Evolutionary conservation across 306 rosid genomes (phyloP).

Genomic region (Malus fusca): DNA sequence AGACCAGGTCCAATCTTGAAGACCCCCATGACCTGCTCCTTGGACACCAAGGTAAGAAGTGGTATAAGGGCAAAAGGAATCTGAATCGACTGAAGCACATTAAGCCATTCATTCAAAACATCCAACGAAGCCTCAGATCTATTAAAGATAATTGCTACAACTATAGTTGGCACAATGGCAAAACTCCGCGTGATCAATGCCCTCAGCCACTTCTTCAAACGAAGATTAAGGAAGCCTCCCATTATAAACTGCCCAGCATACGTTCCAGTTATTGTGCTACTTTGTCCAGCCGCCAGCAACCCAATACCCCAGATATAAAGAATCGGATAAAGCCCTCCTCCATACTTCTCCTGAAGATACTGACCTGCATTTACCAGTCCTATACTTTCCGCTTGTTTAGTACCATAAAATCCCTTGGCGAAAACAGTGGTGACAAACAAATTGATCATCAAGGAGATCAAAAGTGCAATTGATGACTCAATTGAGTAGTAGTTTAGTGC

Average conservation of each 20-base stretch:
- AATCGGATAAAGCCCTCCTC: conserved; percentile 73
- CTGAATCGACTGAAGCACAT: conserved; percentile 86
- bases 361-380: conserved; percentile 88
- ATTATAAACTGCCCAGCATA: conserved; percentile 91
- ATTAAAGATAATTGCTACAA: conserved; percentile 66
- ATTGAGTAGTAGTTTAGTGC: conserved; percentile 80
- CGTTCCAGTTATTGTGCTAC: conserved; percentile 87
- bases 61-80: conserved; percentile 91
- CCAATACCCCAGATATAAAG: conserved; percentile 91
- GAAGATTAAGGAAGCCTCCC: conserved; percentile 93
- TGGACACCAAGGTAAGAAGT: conserved; percentile 74
- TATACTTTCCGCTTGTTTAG: conserved; percentile 53
- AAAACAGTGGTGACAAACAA: conserved; percentile 75
- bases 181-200: conserved; percentile 80
- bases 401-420: conserved; percentile 71
- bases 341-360: conserved; percentile 73
- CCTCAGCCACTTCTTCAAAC: conserved; percentile 84
- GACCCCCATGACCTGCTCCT: conserved; percentile 79
- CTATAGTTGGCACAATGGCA: conserved; percentile 77
- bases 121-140: conserved; percentile 71
- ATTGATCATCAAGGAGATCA: conserved; percentile 65
- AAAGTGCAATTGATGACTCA: conserved; percentile 65
- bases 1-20: conserved; percentile 70
- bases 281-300: conserved; percentile 85
- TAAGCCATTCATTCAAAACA: conserved; percentile 81